Evolutionary conservation across 2,329 filamentous ascomycete genomes (phyloP), one percentile per base, ranked within the genome.

Genomic region (Pseudonectria buxi): DNA sequence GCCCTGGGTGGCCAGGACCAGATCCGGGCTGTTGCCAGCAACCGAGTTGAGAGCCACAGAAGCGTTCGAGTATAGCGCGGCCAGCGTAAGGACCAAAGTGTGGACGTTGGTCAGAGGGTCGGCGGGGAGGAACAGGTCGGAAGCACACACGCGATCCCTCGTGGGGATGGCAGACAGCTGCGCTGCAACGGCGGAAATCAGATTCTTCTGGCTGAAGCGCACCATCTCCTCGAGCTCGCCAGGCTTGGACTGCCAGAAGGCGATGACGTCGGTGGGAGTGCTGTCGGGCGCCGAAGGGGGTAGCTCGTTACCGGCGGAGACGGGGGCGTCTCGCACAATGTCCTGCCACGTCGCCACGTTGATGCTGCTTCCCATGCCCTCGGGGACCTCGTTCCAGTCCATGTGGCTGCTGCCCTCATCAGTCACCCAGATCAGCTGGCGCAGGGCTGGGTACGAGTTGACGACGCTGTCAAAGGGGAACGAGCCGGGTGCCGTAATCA

Each of bases 301-400:
- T 10, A 95, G 68, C 14, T 86, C 76, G 7, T 65, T 65, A 28
- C 72, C 75, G 26, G 74, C 70, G 35, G 66, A 68, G 18, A 67
- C 63, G 13, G 78, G 76, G 45, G 73, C 71, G 43, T 92, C 84
- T 45, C 83, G 77, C 16, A 95, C 67, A 35, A 96, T 74, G 40
- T 95, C 86, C 53, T 94, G 86, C 89, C 90, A 98, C 11, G 90
- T 92, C n/a, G 81, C 76, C 12, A 95, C 84, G 37, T 84, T 84
- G 41, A 94, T 71, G 43, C 73, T 79, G 38, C 82, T 76, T 12
- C 82, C 82, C 37, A 82, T 81, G 33, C 84, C 83, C 53, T 83
- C 76, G 10, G 89, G 88, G 3, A 89, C 77, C 56, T 90, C 86
- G 50, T 86, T 89, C 89, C 90, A 98, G 62, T 95, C 89, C 73